Evolutionary conservation across 495 filamentous ascomycete species (phyloP).

Genomic region (Apiosordaria backusii): DNA sequence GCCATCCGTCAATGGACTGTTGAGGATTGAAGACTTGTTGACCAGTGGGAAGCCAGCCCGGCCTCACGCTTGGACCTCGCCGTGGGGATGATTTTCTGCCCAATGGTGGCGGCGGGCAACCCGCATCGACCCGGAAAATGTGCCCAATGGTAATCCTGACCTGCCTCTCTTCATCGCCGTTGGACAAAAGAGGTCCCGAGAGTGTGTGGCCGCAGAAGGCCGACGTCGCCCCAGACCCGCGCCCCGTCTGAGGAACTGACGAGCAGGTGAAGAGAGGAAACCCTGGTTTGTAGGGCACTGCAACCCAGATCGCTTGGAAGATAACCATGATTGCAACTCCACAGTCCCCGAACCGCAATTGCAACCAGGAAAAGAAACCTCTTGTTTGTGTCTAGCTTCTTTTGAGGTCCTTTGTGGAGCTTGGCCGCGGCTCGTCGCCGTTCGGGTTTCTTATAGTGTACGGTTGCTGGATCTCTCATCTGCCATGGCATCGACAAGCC

Average conservation of each 20-base stretch:
- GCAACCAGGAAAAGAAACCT: background rate
- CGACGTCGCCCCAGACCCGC: background rate
- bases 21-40: constrained; percentile 16
- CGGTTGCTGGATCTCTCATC: background rate
- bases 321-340: constrained; percentile 1
- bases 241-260: background rate
- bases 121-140: constrained; percentile 37
- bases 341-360: background rate
- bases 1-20: constrained; percentile 17
- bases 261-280: background rate
- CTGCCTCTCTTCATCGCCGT: constrained; percentile 27
- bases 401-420: background rate
- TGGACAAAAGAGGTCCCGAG: constrained; percentile 27
- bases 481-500: background rate
- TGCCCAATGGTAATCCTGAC: constrained; percentile 36
- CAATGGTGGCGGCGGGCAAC: constrained; percentile 39
- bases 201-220: background rate
- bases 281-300: no score
- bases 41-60: constrained; percentile 33
- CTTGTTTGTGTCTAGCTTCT: background rate
- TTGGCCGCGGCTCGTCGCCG: constrained; percentile 1
- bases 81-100: constrained; percentile 38
- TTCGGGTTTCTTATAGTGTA: background rate
- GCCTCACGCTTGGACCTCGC: constrained; percentile 28
- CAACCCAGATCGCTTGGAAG: constrained; percentile 19